Evolutionary conservation across 2,329 filamentous ascomycete species (phyloP).

Genomic region (Leptographium flavum): DNA sequence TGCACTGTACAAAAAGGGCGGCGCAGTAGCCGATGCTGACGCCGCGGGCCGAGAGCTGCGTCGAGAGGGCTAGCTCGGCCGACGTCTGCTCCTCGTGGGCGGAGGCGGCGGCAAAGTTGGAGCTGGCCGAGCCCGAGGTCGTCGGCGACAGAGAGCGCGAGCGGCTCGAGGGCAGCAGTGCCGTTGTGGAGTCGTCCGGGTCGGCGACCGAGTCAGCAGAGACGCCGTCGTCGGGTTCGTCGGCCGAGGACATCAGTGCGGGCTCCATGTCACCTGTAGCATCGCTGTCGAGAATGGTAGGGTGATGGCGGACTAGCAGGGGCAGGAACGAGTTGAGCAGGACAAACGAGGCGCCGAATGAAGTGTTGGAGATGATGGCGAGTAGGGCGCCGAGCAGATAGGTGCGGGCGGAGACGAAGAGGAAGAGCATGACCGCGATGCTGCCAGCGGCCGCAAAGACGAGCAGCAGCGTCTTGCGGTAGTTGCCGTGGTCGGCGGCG

Average conservation of each 20-base stretch:
- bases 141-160: background rate
- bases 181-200: constrained; percentile 24
- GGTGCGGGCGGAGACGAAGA: constrained; percentile 58
- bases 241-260: background rate
- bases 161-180: constrained; percentile 24
- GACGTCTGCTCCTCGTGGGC: constrained; percentile 36
- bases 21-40: constrained; percentile 90
- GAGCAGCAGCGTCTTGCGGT: constrained; percentile 77
- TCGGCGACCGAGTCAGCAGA: background rate
- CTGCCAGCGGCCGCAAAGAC: constrained; percentile 75
- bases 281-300: constrained; percentile 22
- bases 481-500: constrained; percentile 85
- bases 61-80: constrained; percentile 65
- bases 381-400: constrained; percentile 73
- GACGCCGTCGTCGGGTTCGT: constrained; percentile 13
- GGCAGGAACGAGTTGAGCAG: constrained; percentile 91
- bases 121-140: background rate
- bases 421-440: constrained; percentile 73
- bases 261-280: constrained; percentile 1
- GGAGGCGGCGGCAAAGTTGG: background rate
- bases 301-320: constrained; percentile 76
- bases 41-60: constrained; percentile 79
- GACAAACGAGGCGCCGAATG: constrained; percentile 90
- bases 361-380: constrained; percentile 83
- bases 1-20: constrained; percentile 68